Base-by-base conservation (phyloP, 768 basidiomycete species). In the Termitomyces sp. region DNA sequence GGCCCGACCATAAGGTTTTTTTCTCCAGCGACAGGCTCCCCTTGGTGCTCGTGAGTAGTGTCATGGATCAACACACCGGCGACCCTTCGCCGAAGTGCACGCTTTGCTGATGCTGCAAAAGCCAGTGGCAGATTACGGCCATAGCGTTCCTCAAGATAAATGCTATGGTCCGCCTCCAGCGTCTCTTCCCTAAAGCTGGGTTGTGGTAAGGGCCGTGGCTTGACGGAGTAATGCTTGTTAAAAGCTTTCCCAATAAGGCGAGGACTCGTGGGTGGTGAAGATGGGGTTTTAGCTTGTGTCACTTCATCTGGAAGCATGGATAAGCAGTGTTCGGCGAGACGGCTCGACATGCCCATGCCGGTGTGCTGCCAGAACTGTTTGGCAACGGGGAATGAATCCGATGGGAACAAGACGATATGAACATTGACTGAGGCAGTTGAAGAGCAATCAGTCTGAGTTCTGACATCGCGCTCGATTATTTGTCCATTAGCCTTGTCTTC, bases 321-420 rank as follows among this genome's bases (percentile, higher is more conserved):
- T 43, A 98, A 77, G 67, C 91, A 94, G 57, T 85, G 79, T 58
- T 95, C 93, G 4, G 94, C 94, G 20, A 89, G 74, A 7, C 96
- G 86, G 59, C 91, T 94, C 3, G 91, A 93, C 40, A 99, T 87
- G 1, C 95, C 95, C 58, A 89, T 75, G 0, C 96, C 96, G 0
- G 89, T 86, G 69, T 98, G 96, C 64, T 98, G 95, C 96, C 96
- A 98, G 72, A 95, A 98, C 70, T 93, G 82, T 69, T 91, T 96
- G 8, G 92, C 93, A 7, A 88, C 69, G 9, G 80, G 66, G 64
- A 81, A 87, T 4, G 81, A 71, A 4, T 83, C 79, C 2, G 74
- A 70, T 6, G 87, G 85, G 68, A 95, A 92, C 16, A 99, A 73
- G 1, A 87, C 87, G 62, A 95, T 90, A 69, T 96, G 88, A 1